Conservation (phyloP, 371 early-diverging fungal genomes). For the Mortierella sp. region DNA sequence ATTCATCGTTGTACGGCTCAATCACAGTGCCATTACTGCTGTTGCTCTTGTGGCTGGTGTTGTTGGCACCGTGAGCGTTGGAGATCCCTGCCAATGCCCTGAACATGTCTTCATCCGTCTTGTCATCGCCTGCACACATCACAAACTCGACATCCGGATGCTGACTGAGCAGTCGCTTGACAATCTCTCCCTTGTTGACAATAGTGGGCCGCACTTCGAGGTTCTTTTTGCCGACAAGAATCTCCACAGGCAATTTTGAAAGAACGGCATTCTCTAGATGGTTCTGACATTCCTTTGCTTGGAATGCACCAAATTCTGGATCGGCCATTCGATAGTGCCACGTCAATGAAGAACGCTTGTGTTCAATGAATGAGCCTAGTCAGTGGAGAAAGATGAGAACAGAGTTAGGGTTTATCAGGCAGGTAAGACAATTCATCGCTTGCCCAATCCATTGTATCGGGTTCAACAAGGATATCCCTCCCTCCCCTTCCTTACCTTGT, state of each 20-base stretch:
- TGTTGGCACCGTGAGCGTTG: constrained; percentile 2
- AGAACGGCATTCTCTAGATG: constrained; percentile 88
- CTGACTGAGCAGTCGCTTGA: constrained; percentile 77
- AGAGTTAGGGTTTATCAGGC: not conserved
- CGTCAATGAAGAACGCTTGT: constrained; percentile 83
- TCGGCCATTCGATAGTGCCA: constrained; percentile 95
- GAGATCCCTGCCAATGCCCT: constrained; percentile 66
- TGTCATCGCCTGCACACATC: constrained; percentile 96
- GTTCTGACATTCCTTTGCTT: constrained; percentile 93
- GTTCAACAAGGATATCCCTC: no score
- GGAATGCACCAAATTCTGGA: constrained; percentile 75
- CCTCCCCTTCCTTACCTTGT: constrained; percentile 69
- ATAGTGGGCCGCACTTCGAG: constrained; percentile 88
- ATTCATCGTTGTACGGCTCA: constrained; percentile 30
- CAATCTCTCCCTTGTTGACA: constrained; percentile 92
- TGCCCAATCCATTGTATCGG: no score
- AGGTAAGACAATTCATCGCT: no score
- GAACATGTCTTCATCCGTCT: constrained; percentile 98
- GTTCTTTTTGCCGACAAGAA: constrained; percentile 95
- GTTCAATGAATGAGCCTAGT: constrained; percentile 80
- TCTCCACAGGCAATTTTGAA: constrained; percentile 92
- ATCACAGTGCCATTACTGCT: not conserved
- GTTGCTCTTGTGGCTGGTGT: not conserved
- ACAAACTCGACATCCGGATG: constrained; percentile 84
- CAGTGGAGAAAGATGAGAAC: not conserved